A percentile compares a stretch with the other conserved stretches of the same genome.
These are phyloP conservation scores for Coffea eugenioides DNA, from an alignment of 257 asterid species.

Conservation along the genomic window DNA sequence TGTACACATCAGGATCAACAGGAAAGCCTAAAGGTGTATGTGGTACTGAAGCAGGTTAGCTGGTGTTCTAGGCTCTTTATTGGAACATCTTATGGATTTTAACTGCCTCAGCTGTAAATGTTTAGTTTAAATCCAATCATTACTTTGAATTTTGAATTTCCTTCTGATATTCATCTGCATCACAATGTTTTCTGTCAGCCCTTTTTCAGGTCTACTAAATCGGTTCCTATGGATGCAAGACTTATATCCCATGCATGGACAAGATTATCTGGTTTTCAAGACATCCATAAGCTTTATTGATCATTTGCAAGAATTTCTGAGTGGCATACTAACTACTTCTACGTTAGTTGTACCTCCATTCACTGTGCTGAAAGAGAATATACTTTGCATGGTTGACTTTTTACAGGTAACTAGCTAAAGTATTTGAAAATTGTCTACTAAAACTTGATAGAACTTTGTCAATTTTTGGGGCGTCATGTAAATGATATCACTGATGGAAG, in stretches of 20 bases:
- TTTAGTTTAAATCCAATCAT: neutral
- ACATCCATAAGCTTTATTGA: constrained; percentile 89
- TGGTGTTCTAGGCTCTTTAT: neutral
- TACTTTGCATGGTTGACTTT: constrained; percentile 49
- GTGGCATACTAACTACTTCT: constrained; percentile 64
- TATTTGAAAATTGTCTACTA: neutral
- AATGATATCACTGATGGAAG: neutral
- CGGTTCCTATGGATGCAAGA: constrained; percentile 90
- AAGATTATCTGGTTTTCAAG: constrained; percentile 69
- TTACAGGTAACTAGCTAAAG: constrained; percentile 53
- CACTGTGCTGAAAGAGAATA: constrained; percentile 74
- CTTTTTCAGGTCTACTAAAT: constrained; percentile 79
- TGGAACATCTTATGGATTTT: neutral
- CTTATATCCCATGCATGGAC: constrained; percentile 59
- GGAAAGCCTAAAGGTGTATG: constrained; percentile 94
- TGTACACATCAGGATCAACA: constrained; percentile 92
- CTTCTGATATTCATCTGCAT: constrained; percentile 3
- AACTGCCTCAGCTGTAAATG: neutral
- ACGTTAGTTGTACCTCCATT: constrained; percentile 90
- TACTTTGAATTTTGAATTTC: constrained; percentile 2
- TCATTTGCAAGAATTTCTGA: constrained; percentile 92
- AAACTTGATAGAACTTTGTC: neutral
- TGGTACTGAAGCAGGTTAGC: constrained; percentile 84
- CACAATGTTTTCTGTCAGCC: constrained; percentile 19
- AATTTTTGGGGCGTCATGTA: neutral